Conservation (phyloP, 2,329 filamentous ascomycete species). For the Fusarium luffae region DNA sequence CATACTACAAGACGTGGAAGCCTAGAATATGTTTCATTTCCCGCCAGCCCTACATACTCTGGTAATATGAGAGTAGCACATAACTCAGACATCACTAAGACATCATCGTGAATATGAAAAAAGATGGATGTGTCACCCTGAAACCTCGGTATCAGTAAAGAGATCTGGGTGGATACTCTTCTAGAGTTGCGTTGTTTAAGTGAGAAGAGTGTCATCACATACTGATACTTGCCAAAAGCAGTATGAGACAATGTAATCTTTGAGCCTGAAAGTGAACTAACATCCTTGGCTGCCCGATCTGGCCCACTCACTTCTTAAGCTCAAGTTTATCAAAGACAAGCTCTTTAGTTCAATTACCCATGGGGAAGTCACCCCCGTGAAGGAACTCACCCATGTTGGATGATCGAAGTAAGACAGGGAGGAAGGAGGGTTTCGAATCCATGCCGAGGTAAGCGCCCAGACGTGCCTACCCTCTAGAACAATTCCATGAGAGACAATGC, state of each 20-base stretch:
- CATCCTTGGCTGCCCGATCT: not conserved
- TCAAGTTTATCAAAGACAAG: not conserved
- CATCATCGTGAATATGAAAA: not conserved
- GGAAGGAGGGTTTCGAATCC: not conserved
- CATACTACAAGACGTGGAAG: not conserved
- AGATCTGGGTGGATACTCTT: not conserved
- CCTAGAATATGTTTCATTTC: not conserved
- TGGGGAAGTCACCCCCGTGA: not conserved
- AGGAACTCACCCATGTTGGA: not conserved
- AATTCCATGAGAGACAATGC: not conserved
- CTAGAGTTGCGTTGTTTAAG: not conserved
- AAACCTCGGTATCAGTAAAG: slow-evolving; percentile 8
- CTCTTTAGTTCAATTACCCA: not conserved
- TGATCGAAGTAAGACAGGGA: not conserved
- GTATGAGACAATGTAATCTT: not conserved
- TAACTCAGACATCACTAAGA: not conserved
- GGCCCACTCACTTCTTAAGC: not conserved
- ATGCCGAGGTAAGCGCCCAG: not conserved
- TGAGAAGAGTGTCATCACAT: not conserved
- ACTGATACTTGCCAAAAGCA: not conserved
- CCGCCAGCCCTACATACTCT: not conserved
- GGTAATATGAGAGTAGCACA: not conserved
- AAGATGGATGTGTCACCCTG: not conserved
- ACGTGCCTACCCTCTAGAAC: not conserved
- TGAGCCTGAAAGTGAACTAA: not conserved